Conservation (phyloP, 768 basidiomycete species). For the Glaciozyma antarctica region DNA sequence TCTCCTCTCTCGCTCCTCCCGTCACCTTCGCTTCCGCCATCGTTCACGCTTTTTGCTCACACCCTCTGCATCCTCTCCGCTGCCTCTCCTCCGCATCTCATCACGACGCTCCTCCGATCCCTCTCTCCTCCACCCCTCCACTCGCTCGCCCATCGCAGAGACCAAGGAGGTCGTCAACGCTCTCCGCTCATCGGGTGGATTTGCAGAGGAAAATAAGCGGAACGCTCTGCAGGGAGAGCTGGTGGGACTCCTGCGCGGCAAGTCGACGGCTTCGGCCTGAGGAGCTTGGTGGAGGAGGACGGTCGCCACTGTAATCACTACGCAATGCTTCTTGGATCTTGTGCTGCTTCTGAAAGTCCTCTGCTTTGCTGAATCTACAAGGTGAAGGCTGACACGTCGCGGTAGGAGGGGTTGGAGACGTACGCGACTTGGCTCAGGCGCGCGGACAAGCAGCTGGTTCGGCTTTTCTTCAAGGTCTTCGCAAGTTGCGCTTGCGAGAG, state of each 20-base stretch:
- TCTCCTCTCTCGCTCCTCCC: background rate
- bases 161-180: slow-evolving; percentile 86
- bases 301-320: too few relatives aligned
- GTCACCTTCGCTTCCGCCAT: background rate
- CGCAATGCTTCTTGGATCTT: too few relatives aligned
- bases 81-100: background rate
- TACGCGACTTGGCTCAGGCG: too few relatives aligned
- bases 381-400: too few relatives aligned
- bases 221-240: slow-evolving; percentile 84
- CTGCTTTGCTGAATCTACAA: too few relatives aligned
- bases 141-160: slow-evolving; percentile 54
- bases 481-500: too few relatives aligned
- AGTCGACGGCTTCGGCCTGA: background rate
- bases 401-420: too few relatives aligned
- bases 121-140: too few relatives aligned
- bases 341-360: too few relatives aligned
- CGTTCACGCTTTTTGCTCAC: background rate
- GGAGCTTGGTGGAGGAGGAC: background rate
- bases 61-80: background rate
- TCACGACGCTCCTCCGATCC: background rate
- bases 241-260: slow-evolving; percentile 29
- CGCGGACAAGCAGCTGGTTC: too few relatives aligned
- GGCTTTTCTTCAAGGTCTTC: too few relatives aligned
- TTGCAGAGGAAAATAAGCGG: slow-evolving; percentile 69
- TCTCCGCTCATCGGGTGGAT: slow-evolving; percentile 73